phyloP scores from a whole-genome alignment of 2,329 filamentous ascomycete species.

The Ceratocystis cubensis region DNA sequence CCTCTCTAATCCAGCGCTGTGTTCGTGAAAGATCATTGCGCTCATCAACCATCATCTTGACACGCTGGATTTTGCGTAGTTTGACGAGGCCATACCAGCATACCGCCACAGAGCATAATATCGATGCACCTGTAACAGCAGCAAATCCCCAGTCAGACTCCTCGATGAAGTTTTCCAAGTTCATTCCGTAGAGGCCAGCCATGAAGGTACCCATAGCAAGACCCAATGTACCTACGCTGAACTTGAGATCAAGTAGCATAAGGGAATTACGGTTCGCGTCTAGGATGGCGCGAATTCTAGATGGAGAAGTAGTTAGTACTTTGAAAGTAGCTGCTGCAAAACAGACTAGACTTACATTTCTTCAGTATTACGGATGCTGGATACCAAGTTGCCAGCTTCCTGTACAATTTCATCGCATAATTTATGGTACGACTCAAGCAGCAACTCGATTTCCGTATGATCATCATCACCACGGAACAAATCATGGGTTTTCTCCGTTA shows the following conservation, averaged over 20 bases:
- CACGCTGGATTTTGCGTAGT: slow-evolving; percentile 71
- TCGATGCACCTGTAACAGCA: slow-evolving; percentile 57
- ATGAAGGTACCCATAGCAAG: slow-evolving; percentile 89
- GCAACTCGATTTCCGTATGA: slow-evolving; percentile 92
- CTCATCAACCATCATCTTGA: slow-evolving; percentile 59
- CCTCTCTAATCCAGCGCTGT: slow-evolving; percentile 36
- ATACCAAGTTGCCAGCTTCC: slow-evolving; percentile 82
- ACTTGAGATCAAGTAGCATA: slow-evolving; percentile 93
- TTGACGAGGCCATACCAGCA: slow-evolving; percentile 74
- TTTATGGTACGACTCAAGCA: slow-evolving; percentile 94
- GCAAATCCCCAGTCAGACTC: slow-evolving; percentile 80
- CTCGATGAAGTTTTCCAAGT: slow-evolving; percentile 96
- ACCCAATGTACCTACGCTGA: slow-evolving; percentile 89
- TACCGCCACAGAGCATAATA: slow-evolving; percentile 60
- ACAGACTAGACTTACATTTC: slow-evolving; percentile 61
- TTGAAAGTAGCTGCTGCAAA: not conserved
- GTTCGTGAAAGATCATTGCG: slow-evolving; percentile 30
- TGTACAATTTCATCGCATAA: slow-evolving; percentile 97
- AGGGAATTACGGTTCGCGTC: slow-evolving; percentile 96
- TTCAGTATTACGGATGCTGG: slow-evolving; percentile 92
- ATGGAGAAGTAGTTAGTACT: slow-evolving; percentile 23
- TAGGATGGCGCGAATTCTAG: slow-evolving; percentile 83
- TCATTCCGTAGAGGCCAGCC: slow-evolving; percentile 99
- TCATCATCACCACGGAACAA: slow-evolving; percentile 64
- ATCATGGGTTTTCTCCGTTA: slow-evolving; percentile 75